Evolutionary conservation across 495 filamentous ascomycete species (phyloP).

Genomic region (Apodospora peruviana): DNA sequence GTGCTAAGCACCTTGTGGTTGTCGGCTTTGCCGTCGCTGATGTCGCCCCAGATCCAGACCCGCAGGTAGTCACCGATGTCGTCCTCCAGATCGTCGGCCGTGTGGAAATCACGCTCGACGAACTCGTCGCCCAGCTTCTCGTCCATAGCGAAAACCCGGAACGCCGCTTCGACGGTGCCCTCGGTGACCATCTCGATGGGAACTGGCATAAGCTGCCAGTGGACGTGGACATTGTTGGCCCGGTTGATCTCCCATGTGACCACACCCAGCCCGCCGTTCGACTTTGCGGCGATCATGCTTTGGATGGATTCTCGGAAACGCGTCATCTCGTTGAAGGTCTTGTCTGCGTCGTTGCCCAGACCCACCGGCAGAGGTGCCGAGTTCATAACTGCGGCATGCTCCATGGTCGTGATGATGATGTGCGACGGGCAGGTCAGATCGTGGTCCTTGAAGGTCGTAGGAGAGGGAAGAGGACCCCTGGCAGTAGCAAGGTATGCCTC

Average conservation of each 20-base stretch:
- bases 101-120: slow-evolving; percentile 29
- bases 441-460: slow-evolving; percentile 52
- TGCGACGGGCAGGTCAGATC: slow-evolving; percentile 74
- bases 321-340: slow-evolving; percentile 71
- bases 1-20: slow-evolving; percentile 32
- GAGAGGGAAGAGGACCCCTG: slow-evolving; percentile 77
- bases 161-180: slow-evolving; percentile 73
- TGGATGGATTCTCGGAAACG: slow-evolving; percentile 69
- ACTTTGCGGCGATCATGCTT: slow-evolving; percentile 54
- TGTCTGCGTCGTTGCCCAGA: slow-evolving; percentile 45
- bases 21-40: slow-evolving; percentile 31
- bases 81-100: slow-evolving; percentile 35
- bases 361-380: slow-evolving; percentile 49
- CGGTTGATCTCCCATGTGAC: slow-evolving; percentile 91
- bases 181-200: slow-evolving; percentile 55
- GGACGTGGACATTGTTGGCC: slow-evolving; percentile 69
- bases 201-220: slow-evolving; percentile 93
- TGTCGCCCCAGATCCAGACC: slow-evolving; percentile 68
- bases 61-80: slow-evolving; percentile 72
- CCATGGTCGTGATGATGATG: slow-evolving; percentile 83
- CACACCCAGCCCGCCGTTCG: slow-evolving; percentile 57
- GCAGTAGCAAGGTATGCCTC: slow-evolving; percentile 85
- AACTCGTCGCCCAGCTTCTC: slow-evolving; percentile 55
- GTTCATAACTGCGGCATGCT: slow-evolving; percentile 53
- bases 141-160: slow-evolving; percentile 79